Conservation (phyloP, 139 green algal genomes). For the Gonium pectorale region DNA sequence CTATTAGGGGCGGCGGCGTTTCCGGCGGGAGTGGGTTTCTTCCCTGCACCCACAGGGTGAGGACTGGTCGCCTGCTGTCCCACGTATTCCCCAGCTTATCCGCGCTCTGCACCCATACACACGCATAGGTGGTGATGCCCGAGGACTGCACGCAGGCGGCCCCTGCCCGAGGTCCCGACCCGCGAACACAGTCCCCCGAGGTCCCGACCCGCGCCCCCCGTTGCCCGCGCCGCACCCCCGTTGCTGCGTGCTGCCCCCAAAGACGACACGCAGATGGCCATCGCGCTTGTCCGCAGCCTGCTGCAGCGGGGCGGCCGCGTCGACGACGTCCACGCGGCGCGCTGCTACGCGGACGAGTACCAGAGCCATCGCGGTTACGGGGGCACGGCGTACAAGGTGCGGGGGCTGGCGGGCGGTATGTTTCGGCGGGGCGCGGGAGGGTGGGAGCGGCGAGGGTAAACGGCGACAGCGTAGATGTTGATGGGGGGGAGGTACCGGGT, state of each 20-base stretch:
- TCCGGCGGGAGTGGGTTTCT: neutral
- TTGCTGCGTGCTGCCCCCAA: no score
- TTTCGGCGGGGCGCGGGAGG: no score
- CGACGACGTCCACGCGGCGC: constrained; percentile 21
- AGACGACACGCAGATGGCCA: constrained; percentile 63
- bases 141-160: neutral
- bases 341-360: constrained; percentile 40
- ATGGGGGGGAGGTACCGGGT: no score
- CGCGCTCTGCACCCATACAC: neutral
- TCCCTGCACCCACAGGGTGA: neutral
- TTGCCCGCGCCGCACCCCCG: no score
- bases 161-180: neutral
- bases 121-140: neutral
- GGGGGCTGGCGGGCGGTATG: neutral
- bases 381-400: constrained; percentile 49
- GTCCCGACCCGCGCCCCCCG: no score
- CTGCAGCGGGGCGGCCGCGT: constrained; percentile 24
- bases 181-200: no score
- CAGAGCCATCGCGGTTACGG: constrained; percentile 46
- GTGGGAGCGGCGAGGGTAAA: no score
- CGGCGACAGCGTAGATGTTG: no score
- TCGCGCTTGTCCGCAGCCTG: constrained; percentile 51
- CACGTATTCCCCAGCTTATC: neutral
- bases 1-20: neutral
- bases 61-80: neutral